Base-by-base conservation (phyloP, 768 basidiomycete genomes). In the Paxillus ammoniavirescens region DNA sequence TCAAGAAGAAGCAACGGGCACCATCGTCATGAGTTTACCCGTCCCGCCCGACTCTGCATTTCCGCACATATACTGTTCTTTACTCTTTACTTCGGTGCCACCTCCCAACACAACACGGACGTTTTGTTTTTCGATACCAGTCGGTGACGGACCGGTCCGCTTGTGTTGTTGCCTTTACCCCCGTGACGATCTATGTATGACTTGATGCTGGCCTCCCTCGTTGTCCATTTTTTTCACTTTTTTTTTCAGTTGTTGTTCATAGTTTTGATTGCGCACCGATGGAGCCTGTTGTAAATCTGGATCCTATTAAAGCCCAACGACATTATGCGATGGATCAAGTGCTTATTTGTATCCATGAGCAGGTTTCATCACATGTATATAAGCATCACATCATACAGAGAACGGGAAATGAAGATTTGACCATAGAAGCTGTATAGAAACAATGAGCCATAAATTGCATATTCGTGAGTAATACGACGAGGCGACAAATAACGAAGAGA, bases 1-100 rank as follows among this genome's bases (percentile, higher is more conserved):
- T 90, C 79, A 87, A 79, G 75, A 86, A 75, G 46, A 89, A 87
- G 68, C 82, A 84, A 63, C 67, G 73, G 46, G 15, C 52, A 52
- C 59, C 69, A 35, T 70, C 75, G 67, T 80, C 64, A 74, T 62
- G 55, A 60, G 31, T 26, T 40, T 56, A 30, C 21, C 42, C 36
- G 26, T 4, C 1, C 9, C 21, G 49, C 26, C 47, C 50, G 1
- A 15, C 14, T 42, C 48, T 51, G 47, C n/a, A 6, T 18, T 50
- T 46, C 61, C 59, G 57, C 59, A 56, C 63, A 66, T 65, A 55
- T 65, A 53, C 26, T 48, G 31, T 49, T 44, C 36, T 17, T n/a
- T 36, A 18, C 35, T 31, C 30, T 2, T 35, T 5, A 8, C 31
- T 31, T 31, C 8, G 31, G 35, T 14, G 35, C 35, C 5, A 4